Evolutionary conservation across 2,329 filamentous ascomycete genomes (phyloP).

Genomic region (Aureobasidium sp.): DNA sequence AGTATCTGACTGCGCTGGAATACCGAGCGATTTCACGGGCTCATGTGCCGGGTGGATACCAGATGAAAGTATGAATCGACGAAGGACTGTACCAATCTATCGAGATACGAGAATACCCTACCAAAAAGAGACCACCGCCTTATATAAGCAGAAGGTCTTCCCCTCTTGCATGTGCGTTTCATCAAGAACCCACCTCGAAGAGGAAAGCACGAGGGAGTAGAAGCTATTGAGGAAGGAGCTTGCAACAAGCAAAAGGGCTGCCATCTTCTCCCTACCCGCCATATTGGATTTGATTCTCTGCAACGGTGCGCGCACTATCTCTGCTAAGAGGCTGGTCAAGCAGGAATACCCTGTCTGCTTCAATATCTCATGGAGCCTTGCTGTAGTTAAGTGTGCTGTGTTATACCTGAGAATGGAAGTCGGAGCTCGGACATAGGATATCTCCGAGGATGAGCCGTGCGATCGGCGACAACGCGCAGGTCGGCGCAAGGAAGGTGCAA

Average conservation of each 20-base stretch:
- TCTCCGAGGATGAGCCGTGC: background rate
- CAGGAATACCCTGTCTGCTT: no score
- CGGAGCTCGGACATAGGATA: background rate
- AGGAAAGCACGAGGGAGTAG: background rate
- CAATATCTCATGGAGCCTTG: no score
- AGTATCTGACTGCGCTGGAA: no score
- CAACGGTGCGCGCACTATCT: no score
- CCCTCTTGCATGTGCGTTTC: background rate
- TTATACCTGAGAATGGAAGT: background rate
- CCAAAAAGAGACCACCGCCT: background rate
- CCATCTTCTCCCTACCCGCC: background rate
- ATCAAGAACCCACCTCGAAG: background rate
- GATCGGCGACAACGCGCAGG: background rate
- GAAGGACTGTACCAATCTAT: background rate
- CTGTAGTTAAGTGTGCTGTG: no score
- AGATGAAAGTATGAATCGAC: background rate
- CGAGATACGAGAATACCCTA: background rate
- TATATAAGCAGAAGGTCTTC: background rate
- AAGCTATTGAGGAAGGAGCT: background rate
- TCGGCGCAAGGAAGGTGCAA: background rate
- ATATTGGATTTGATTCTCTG: background rate
- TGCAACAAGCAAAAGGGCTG: no score
- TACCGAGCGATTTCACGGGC: no score
- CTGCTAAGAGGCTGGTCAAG: no score
- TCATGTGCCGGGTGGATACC: no score